Conservation (phyloP, 352 stramenopile species). For the Globisporangium viniferum region DNA sequence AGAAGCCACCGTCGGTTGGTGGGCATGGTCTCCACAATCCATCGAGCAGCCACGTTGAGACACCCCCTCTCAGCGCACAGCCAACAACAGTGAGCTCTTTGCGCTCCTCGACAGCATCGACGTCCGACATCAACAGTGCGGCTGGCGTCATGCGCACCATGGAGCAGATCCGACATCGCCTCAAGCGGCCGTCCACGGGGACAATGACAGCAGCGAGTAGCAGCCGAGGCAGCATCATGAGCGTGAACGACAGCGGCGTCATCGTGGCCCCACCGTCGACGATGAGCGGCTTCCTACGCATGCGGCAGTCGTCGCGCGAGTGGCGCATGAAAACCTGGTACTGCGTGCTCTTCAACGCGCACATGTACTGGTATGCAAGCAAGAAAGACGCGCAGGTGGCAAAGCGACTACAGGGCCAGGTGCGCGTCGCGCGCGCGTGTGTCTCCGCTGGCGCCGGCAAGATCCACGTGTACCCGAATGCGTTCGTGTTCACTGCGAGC, state of each 20-base stretch:
- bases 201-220: constrained; percentile 25
- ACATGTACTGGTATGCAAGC: constrained; percentile 28
- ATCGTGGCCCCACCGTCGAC: neutral
- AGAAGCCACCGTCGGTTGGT: neutral
- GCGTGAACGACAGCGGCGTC: constrained; percentile 19
- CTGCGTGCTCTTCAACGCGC: constrained; percentile 26
- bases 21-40: neutral
- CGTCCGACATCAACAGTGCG: neutral
- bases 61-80: neutral
- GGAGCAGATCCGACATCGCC: constrained; percentile 16
- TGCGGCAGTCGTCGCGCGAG: constrained; percentile 26
- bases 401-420: constrained; percentile 16
- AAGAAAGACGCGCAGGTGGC: constrained; percentile 29
- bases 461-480: constrained; percentile 29
- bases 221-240: constrained; percentile 16
- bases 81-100: neutral
- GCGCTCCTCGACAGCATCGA: neutral
- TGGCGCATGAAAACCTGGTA: constrained; percentile 49
- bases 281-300: constrained; percentile 29
- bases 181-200: constrained; percentile 17
- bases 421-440: constrained; percentile 15
- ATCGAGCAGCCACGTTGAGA: neutral
- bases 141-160: constrained; percentile 10
- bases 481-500: constrained; percentile 28
- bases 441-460: constrained; percentile 19